Conservation (phyloP, 495 filamentous ascomycete genomes). For the Lineolata rhizophorae region DNA sequence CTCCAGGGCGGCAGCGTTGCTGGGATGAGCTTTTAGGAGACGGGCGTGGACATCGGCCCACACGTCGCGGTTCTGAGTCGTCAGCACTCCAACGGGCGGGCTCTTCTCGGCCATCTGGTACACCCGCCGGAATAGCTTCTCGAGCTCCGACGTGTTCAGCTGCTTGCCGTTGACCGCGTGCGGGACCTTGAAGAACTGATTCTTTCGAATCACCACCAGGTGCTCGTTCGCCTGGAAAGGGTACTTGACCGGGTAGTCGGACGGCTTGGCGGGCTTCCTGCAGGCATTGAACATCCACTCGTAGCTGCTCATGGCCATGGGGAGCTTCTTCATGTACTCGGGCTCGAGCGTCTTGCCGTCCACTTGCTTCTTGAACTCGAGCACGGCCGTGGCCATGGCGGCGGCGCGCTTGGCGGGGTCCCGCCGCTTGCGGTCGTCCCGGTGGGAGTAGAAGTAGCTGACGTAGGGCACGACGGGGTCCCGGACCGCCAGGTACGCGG, state of each 20-base stretch:
- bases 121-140: conserved; percentile 67
- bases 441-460: conserved; percentile 97
- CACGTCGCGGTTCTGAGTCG: conserved; percentile 75
- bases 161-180: conserved; percentile 57
- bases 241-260: conserved; percentile 72
- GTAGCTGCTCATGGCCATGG: conserved; percentile 93
- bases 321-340: conserved; percentile 90
- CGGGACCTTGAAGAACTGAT: conserved; percentile 81
- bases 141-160: conserved; percentile 70
- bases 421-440: conserved; percentile 72
- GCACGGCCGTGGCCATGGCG: conserved; percentile 57
- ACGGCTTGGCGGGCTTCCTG: conserved; percentile 63
- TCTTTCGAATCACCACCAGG: conserved; percentile 78
- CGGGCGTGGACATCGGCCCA: conserved; percentile 72
- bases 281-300: conserved; percentile 97
- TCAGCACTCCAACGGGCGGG: conserved; percentile 65
- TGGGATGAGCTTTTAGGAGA: conserved; percentile 49
- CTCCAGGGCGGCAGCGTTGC: conserved; percentile 54
- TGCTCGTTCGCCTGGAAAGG: conserved; percentile 52
- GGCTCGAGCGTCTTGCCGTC: conserved; percentile 71
- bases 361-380: conserved; percentile 89
- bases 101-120: conserved; percentile 51
- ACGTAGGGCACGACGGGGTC: conserved; percentile 97
- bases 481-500: conserved; percentile 77
- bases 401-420: conserved; percentile 86